A percentile compares a stretch with the other conserved stretches of the same genome.
These are phyloP conservation scores for Gastrolobium bilobum DNA, from an alignment of 306 rosid genomes.

Conservation along the genomic window DNA sequence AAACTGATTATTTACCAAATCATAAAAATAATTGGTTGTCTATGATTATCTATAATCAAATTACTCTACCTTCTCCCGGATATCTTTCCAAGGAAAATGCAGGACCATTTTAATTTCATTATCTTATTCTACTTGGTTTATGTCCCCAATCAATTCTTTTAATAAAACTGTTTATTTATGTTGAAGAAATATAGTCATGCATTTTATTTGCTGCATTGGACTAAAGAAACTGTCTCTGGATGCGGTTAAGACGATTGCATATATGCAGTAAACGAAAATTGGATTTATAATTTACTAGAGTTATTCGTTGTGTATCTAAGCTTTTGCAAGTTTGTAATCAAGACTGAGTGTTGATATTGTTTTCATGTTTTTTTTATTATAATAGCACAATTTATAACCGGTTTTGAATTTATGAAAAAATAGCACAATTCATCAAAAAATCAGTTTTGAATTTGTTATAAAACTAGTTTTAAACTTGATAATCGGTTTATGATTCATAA, in stretches of 20 bases:
- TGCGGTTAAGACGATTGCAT: neutral
- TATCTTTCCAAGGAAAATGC: neutral
- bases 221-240: conserved; percentile 6
- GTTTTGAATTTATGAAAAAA: too few relatives aligned
- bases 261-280: neutral
- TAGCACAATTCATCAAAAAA: too few relatives aligned
- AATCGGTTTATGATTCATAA: too few relatives aligned
- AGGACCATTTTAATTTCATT: neutral
- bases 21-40: too few relatives aligned
- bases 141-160: neutral
- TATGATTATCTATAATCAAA: too few relatives aligned
- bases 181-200: conserved; percentile 5
- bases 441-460: too few relatives aligned
- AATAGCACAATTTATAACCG: too few relatives aligned
- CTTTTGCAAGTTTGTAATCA: conserved; percentile 4
- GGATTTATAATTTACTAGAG: conserved; percentile 10
- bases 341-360: neutral
- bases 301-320: conserved; percentile 9
- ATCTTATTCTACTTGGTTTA: conserved; percentile 2
- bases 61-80: neutral
- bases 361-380: neutral
- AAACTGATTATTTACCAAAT: too few relatives aligned
- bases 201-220: conserved; percentile 37
- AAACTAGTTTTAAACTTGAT: too few relatives aligned
- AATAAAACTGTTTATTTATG: neutral